Conservation (phyloP, 179 eudicot genomes). For the Drosera spatulata region DNA sequence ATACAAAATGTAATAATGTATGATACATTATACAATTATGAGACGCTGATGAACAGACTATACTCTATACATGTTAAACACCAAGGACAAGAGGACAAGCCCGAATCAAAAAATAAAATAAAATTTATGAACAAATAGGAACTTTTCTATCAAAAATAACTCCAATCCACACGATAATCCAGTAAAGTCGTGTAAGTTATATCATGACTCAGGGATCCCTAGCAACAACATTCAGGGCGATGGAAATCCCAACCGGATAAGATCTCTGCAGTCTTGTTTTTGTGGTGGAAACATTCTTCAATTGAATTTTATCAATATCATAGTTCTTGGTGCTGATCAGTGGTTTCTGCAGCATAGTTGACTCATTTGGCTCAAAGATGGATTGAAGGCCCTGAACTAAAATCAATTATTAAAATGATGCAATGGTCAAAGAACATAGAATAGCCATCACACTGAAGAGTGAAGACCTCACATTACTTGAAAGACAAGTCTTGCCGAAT, state of each 20-base stretch:
- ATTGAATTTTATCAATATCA: conserved; percentile 18
- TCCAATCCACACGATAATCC: neutral
- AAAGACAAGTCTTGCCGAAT: no score
- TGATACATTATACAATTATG: no score
- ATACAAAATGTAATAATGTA: no score
- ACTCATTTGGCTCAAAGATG: conserved; percentile 34
- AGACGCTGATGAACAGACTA: no score
- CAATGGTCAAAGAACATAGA: conserved; percentile 1
- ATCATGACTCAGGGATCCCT: conserved; percentile 7
- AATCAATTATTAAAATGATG: conserved; percentile 15
- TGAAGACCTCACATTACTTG: neutral
- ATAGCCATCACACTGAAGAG: neutral
- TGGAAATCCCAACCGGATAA: conserved; percentile 57
- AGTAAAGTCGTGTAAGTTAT: neutral
- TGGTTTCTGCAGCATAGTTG: conserved; percentile 25
- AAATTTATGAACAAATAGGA: no score
- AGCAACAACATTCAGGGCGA: conserved; percentile 32
- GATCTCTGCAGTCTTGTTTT: conserved; percentile 66
- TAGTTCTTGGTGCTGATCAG: conserved; percentile 17
- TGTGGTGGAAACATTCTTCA: conserved; percentile 17
- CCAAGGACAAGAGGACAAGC: no score
- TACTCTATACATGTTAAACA: no score
- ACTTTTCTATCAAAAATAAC: no score
- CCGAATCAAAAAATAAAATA: no score
- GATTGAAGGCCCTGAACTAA: conserved; percentile 66